phyloP scores from a whole-genome alignment of 495 filamentous ascomycete species.

The Penicillium longicatenatum region DNA sequence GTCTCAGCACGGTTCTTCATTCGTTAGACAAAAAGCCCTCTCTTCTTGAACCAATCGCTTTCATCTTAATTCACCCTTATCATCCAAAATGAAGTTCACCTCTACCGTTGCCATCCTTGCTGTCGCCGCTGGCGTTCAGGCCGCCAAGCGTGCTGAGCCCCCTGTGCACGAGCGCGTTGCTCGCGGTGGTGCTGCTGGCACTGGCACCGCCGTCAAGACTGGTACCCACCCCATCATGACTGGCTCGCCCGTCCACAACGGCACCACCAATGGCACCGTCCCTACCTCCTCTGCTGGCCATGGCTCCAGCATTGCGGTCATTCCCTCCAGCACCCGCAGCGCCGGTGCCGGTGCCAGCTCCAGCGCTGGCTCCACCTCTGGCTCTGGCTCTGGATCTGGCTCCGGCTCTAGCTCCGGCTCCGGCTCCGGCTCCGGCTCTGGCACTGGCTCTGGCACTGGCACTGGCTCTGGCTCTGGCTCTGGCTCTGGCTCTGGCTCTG shows the following conservation, averaged over 20 bases:
- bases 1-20: conserved; percentile 19
- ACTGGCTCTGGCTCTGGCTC: conserved; percentile 8
- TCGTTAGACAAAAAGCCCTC: conserved; percentile 29
- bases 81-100: conserved; percentile 31
- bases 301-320: too few species aligned
- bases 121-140: conserved; percentile 29
- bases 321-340: neutral
- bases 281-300: neutral
- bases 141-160: conserved; percentile 23
- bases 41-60: conserved; percentile 26
- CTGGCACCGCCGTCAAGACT: neutral
- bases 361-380: conserved; percentile 12
- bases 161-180: conserved; percentile 15
- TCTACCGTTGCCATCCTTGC: conserved; percentile 26
- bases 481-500: conserved; percentile 10
- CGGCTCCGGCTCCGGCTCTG: conserved; percentile 14
- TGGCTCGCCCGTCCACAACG: neutral
- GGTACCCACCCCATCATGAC: neutral
- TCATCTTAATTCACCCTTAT: conserved; percentile 4
- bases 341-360: neutral
- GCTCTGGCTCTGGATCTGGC: conserved; percentile 9
- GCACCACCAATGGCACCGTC: conserved; percentile 2
- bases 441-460: conserved; percentile 13
- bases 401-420: conserved; percentile 10
- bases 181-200: conserved; percentile 10